Evolutionary conservation across 208 protist genomes (phyloP), one percentile per base, ranked within the genome.

Genomic region (Entamoeba invadens): DNA sequence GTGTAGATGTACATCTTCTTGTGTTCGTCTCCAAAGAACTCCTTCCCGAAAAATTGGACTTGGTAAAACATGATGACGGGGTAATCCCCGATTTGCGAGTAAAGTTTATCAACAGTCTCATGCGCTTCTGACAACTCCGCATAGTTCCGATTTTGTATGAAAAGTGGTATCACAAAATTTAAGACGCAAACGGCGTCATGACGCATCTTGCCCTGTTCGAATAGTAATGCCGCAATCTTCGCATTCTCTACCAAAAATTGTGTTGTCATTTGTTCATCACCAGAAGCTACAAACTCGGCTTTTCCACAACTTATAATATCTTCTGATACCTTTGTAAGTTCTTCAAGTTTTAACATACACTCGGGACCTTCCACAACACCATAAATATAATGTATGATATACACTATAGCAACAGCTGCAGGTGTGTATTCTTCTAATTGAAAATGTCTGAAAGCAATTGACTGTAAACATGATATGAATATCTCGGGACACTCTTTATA

Each of bases 341-440:
- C 31, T 35, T 87, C 57, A 35, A 87, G 31, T 42, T 87, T 87
- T 12, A 87, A n/a, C 8, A 35, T 21, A n/a, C 38, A 35, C 31
- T 42, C 38, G 25, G 8, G 2, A n/a, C 38, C 57, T 87, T 87
- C 38, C 8, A 87, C 38, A 42, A 35, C 38, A 87, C 57, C 31
- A 87, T 87, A 87, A 87, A 87, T 87, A n/a, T 42, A 87, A 87
- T 87, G 57, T 42, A 87, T n/a, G 38, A 87, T n/a, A 87, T 87
- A 35, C 8, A 87, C 57, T 42, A 87, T 87, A 87, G 57, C 57
- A 87, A 87, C 38, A 42, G 31, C 57, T 12, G 57, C 57, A 12
- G 31, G 31, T 42, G 38, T 35, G 25, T 35, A 87, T 42, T 87
- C 38, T n/a, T 35, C 57, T 87, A 18, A 42, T n/a, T 87, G 31